Evolutionary conservation across 805 yeast genomes (phyloP), one percentile per base, ranked within the genome.

Genomic region (Saccharomycopsis vini): DNA sequence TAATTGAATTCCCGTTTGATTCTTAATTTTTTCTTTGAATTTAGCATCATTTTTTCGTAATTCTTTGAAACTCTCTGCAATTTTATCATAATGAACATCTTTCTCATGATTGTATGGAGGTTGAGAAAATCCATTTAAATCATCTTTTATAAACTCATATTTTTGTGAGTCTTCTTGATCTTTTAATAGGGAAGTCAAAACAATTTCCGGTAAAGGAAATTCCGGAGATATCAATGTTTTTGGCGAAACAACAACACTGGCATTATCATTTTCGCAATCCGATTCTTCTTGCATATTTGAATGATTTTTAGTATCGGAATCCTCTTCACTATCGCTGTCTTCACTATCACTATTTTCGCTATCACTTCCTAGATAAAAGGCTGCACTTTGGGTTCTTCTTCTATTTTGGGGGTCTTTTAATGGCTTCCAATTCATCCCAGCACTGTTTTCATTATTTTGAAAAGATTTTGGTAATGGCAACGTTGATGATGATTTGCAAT

Each of bases 341-440:
- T 34, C 39, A 29, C 20, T n/a, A 12, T 42, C 42, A 28, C 26
- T 13, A 24, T 24, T 38, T 5, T 24, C 33, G 26, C 23, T n/a
- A 29, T 40, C 44, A 24, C 33, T 21, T 5, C 45, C 47, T 19
- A 44, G 40, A 29, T 39, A 44, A 24, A 44, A 44, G 3, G 47
- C 47, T 12, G 47, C 47, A 29, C 47, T 44, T 29, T 39, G 24
- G 18, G 47, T n/a, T 21, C 44, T n/a, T 3, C 36, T 19, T 26
- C 40, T 28, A 12, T 10, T 22, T 33, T 33, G 36, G 16, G 4
- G 19, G 35, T 15, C 31, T 16, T 3, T 15, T 10, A 37, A 36
- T 20, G 9, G 29, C 15, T 13, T n/a, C 40, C n/a, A 9, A 6
- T 6, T 23, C 26, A 12, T 7, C 7, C 15, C 33, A n/a, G n/a